Evolutionary conservation across 108 stramenopile species (phyloP).

Genomic region (Discostella stelligeroides): DNA sequence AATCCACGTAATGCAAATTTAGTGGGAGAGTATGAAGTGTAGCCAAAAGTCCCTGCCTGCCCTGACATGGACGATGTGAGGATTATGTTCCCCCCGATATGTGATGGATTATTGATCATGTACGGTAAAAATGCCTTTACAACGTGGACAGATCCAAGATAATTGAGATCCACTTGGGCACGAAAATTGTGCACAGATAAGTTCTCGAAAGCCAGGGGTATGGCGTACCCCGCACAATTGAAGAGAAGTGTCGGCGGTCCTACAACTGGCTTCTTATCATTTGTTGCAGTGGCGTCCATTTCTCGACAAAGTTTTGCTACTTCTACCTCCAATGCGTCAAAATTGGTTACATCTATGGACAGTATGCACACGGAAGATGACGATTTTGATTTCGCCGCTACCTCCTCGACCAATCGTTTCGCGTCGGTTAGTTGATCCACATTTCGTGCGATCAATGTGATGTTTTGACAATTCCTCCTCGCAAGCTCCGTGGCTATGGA

Average conservation of each 20-base stretch:
- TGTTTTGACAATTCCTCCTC: slow-evolving; percentile 51
- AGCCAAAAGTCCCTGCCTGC: slow-evolving; percentile 85
- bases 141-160: slow-evolving; percentile 74
- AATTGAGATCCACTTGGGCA: slow-evolving; percentile 69
- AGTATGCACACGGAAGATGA: slow-evolving; percentile 33
- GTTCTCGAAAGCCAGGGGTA: slow-evolving; percentile 62
- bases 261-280: not conserved
- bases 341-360: slow-evolving; percentile 72
- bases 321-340: slow-evolving; percentile 41
- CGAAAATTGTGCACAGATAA: slow-evolving; percentile 57
- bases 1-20: slow-evolving; percentile 88
- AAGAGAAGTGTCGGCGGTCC: slow-evolving; percentile 63
- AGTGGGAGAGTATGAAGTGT: slow-evolving; percentile 81
- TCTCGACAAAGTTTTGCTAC: slow-evolving; percentile 38
- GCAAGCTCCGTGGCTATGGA: slow-evolving; percentile 70
- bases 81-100: slow-evolving; percentile 53
- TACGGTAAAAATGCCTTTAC: slow-evolving; percentile 79
- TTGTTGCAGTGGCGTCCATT: not conserved
- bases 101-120: slow-evolving; percentile 48
- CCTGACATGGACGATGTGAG: slow-evolving; percentile 81
- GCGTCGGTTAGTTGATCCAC: slow-evolving; percentile 64
- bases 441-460: slow-evolving; percentile 80
- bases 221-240: slow-evolving; percentile 80
- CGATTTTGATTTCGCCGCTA: slow-evolving; percentile 21
- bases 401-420: slow-evolving; percentile 41